Base-by-base conservation (phyloP, 805 yeast species). In the Zygoascus biomembranicola region DNA sequence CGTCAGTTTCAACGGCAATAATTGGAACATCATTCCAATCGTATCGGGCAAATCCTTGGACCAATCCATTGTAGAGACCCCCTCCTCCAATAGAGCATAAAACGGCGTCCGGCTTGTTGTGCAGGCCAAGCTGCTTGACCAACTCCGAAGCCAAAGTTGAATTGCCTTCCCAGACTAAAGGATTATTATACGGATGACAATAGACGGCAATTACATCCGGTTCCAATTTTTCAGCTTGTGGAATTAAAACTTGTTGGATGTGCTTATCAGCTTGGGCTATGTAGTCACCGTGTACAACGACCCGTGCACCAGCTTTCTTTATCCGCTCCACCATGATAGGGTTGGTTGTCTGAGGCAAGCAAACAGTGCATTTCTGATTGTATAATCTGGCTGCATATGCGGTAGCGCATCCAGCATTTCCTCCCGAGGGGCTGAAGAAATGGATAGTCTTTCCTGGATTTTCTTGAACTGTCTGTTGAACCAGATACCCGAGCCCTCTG, bases 341-440 rank as follows among this genome's bases (percentile, higher is more conserved):
- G 52, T 76, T 75, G 8, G 85, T 72, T 8, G 71, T 67, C 0
- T 60, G 62, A 1, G 87, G 87, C 1, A 83, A 75, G 1, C 81
- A 84, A 8, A 83, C 85, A 0, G 84, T 80, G 59, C 84, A 79
- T 14, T 58, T 56, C 51, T 61, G 69, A 41, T 82, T 82, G 69
- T 89, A 74, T 55, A 82, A 78, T 53, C 80, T 80, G 8, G 96
- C 95, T 18, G 95, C 85, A 66, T 70, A 88, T 0, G 97, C 97
- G n/a, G 90, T 95, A 59, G 97, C 98, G 65, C 89, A 95, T 4
- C 97, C 98, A 60, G 94, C 97, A 68, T 90, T 90, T 44, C 98
- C 98, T 10, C 97, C 98, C 19, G 96, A 88, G 61, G 97, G 89
- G 0, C 96, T 95, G 67, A 89, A 85, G 60, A 90, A 66, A 53